Percentiles rank a stretch among this genome's conserved stretches.
These are phyloP conservation scores for Clausena lansium DNA, from an alignment of 345 rosid genomes.

Conservation along the genomic window DNA sequence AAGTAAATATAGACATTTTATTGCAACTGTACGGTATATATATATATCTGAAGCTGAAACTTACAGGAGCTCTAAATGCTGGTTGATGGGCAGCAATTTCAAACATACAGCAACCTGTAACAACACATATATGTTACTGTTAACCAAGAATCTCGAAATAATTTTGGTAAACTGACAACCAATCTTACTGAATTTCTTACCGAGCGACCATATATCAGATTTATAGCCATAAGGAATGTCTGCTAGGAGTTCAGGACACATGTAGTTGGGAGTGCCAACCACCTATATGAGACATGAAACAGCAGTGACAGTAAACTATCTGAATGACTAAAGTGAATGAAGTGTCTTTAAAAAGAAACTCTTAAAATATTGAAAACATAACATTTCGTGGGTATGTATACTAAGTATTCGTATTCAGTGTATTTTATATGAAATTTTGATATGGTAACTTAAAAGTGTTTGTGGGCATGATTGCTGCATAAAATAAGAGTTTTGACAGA, in stretches of 20 bases:
- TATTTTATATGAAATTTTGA: background rate
- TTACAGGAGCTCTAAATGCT: constrained; percentile 86
- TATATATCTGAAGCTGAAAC: constrained; percentile 27
- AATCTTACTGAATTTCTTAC: constrained; percentile 45
- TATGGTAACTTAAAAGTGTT: background rate
- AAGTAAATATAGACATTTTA: background rate
- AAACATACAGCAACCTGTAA: constrained; percentile 94
- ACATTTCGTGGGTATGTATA: background rate
- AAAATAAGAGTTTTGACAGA: background rate
- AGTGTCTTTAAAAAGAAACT: background rate
- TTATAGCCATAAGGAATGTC: constrained; percentile 93
- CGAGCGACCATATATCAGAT: constrained; percentile 96
- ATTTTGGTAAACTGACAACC: constrained; percentile 1
- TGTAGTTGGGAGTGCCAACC: constrained; percentile 87
- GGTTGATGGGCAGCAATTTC: constrained; percentile 97
- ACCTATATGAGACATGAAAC: constrained; percentile 42
- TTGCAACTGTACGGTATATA: background rate
- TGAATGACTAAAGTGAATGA: background rate
- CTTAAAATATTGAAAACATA: constrained; percentile 9
- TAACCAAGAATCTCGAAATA: background rate
- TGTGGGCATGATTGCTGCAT: background rate
- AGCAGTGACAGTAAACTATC: background rate
- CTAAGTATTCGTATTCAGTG: background rate
- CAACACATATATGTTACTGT: constrained; percentile 24
- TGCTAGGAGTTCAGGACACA: constrained; percentile 93